These are phyloP conservation scores for Xylaria arbuscula DNA, from an alignment of 2,329 filamentous ascomycete species.

Conservation along the genomic window DNA sequence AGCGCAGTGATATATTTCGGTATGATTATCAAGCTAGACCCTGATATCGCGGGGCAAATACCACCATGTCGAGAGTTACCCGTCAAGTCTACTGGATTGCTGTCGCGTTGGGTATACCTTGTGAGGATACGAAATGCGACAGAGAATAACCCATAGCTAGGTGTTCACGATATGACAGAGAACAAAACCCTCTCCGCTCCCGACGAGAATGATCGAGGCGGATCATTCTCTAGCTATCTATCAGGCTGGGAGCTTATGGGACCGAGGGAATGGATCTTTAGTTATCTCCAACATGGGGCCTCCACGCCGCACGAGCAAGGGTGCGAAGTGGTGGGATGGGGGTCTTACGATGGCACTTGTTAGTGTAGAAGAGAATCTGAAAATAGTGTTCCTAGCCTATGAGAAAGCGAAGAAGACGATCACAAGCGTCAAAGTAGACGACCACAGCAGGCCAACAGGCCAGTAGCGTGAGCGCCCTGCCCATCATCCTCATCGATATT, in stretches of 20 bases:
- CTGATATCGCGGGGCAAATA: not conserved
- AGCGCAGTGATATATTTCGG: not conserved
- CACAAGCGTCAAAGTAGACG: constrained; percentile 12
- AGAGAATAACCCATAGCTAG: not conserved
- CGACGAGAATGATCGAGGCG: constrained; percentile 8
- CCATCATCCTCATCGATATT: constrained; percentile 12
- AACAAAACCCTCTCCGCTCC: constrained; percentile 5
- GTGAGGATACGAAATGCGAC: not conserved
- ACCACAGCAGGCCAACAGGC: constrained; percentile 5
- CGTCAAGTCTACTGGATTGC: not conserved
- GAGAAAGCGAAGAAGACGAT: constrained; percentile 25
- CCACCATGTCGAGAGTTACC: constrained; percentile 7
- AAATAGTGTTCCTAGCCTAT: constrained; percentile 33
- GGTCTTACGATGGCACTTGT: constrained; percentile 41
- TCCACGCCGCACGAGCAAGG: constrained; percentile 20
- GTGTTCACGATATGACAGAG: constrained; percentile 2
- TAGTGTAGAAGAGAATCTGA: constrained; percentile 20
- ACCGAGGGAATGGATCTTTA: constrained; percentile 28
- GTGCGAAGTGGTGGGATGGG: constrained; percentile 31
- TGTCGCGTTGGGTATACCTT: constrained; percentile 12
- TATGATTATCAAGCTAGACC: constrained; percentile 7
- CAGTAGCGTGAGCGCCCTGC: constrained; percentile 16
- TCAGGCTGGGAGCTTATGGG: constrained; percentile 28
- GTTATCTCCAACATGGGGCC: constrained; percentile 27
- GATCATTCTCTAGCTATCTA: constrained; percentile 10